A percentile compares a stretch with the other conserved stretches of the same genome.
Evolutionary conservation across 2,329 filamentous ascomycete species (phyloP).

Genomic region (Nemania serpens): DNA sequence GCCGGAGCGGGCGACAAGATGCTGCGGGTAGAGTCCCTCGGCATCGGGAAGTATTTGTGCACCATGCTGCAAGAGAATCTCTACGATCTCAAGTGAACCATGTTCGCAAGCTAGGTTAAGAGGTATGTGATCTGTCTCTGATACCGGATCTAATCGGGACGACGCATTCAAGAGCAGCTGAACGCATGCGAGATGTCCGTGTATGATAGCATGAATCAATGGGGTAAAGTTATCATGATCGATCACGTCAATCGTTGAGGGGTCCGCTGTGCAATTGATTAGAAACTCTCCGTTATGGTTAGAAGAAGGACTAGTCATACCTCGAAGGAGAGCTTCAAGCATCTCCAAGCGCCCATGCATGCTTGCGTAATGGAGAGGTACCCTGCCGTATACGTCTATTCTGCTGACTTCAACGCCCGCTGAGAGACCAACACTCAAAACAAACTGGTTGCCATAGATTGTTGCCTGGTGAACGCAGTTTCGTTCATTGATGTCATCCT

Average conservation of each 20-base stretch:
- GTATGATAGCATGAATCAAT: conserved; percentile 91
- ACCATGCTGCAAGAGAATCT: conserved; percentile 79
- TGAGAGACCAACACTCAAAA: conserved; percentile 76
- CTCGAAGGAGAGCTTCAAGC: conserved; percentile 73
- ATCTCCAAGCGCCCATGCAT: conserved; percentile 90
- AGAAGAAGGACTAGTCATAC: conserved; percentile 44
- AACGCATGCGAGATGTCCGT: conserved; percentile 80
- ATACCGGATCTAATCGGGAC: conserved; percentile 83
- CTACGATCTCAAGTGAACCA: conserved; percentile 82
- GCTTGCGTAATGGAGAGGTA: conserved; percentile 93
- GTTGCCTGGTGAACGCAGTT: conserved; percentile 97
- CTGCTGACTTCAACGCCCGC: conserved; percentile 76
- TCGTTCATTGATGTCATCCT: conserved; percentile 96
- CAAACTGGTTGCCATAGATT: conserved; percentile 83
- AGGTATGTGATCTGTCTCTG: conserved; percentile 89
- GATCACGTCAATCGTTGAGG: conserved; percentile 79
- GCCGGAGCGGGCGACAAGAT: conserved; percentile 88
- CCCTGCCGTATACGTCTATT: conserved; percentile 90
- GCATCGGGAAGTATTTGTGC: conserved; percentile 90
- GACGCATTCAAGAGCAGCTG: conserved; percentile 75
- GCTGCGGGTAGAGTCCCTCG: conserved; percentile 95
- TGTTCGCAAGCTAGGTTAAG: conserved; percentile 95
- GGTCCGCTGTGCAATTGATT: conserved; percentile 55
- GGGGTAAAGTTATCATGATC: conserved; percentile 98
- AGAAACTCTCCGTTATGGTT: conserved; percentile 1